phyloP scores from a whole-genome alignment of 352 stramenopile species.

The Saprolegnia diclina region DNA sequence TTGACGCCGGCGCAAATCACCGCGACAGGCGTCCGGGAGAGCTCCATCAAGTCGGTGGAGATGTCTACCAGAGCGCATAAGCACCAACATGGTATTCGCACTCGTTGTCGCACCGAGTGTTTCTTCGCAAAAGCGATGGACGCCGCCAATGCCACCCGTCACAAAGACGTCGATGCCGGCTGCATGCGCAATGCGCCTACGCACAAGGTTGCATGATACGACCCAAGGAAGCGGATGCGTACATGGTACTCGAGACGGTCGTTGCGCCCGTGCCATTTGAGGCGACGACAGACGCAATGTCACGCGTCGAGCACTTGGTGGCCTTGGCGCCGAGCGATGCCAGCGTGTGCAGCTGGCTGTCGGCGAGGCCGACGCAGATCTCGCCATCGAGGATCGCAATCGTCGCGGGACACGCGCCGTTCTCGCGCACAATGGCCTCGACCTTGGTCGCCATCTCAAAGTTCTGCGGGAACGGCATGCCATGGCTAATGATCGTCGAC shows the following conservation, averaged over 20 bases:
- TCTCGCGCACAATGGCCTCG: conserved; percentile 82
- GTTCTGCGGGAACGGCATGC: conserved; percentile 98
- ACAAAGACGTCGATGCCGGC: conserved; percentile 96
- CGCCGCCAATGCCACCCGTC: conserved; percentile 94
- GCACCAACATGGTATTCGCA: not conserved
- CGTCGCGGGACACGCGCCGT: conserved; percentile 91
- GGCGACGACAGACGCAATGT: conserved; percentile 70
- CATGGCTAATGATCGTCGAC: conserved; percentile 99
- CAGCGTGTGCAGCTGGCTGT: conserved; percentile 50
- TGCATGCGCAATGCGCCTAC: conserved; percentile 85
- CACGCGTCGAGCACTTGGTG: conserved; percentile 77
- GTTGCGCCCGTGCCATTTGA: conserved; percentile 86
- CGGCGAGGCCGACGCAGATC: conserved; percentile 62
- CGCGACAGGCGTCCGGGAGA: conserved; percentile 91
- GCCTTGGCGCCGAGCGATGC: conserved; percentile 54
- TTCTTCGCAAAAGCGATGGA: conserved; percentile 93
- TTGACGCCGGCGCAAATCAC: conserved; percentile 99
- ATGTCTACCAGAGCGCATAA: conserved; percentile 60
- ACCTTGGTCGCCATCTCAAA: conserved; percentile 88
- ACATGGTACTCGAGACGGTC: conserved; percentile 97
- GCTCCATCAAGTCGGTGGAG: conserved; percentile 95
- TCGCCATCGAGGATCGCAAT: conserved; percentile 94
- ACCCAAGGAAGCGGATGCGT: not conserved
- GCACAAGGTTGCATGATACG: not conserved
- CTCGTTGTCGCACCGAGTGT: conserved; percentile 34